phyloP scores from a whole-genome alignment of 805 yeast genomes.

The Komagataella phaffii region DNA sequence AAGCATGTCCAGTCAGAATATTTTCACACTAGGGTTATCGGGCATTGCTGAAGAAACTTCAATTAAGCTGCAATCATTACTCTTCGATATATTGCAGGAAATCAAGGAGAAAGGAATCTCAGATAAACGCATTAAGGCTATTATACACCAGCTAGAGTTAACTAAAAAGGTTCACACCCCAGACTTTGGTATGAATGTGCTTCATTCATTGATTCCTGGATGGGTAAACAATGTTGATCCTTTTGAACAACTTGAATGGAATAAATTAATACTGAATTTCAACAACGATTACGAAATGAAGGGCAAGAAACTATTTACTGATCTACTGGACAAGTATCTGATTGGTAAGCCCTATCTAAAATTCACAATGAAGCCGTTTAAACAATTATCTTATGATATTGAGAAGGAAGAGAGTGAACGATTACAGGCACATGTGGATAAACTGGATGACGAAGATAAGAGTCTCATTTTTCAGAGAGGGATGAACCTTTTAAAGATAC shows the following conservation, averaged over 20 bases:
- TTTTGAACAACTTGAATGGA: constrained; percentile 51
- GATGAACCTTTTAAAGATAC: constrained; percentile 42
- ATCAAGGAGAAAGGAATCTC: constrained; percentile 34
- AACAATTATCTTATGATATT: constrained; percentile 34
- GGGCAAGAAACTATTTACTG: constrained; percentile 47
- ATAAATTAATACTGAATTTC: constrained; percentile 43
- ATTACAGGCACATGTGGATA: constrained; percentile 26
- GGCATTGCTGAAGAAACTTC: constrained; percentile 41
- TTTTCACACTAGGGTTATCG: constrained; percentile 78
- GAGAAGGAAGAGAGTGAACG: constrained; percentile 43
- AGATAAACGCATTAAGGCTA: constrained; percentile 58
- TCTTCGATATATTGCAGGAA: constrained; percentile 32
- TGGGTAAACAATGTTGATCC: constrained; percentile 83
- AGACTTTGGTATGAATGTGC: constrained; percentile 72
- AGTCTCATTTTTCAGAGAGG: constrained; percentile 49
- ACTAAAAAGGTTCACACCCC: constrained; percentile 78
- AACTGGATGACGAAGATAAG: constrained; percentile 41
- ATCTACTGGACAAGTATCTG: constrained; percentile 40
- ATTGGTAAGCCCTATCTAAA: constrained; percentile 45
- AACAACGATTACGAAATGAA: constrained; percentile 38
- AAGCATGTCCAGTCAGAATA: constrained; percentile 57
- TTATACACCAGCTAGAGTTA: constrained; percentile 79
- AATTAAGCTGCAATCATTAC: constrained; percentile 29
- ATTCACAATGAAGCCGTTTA: constrained; percentile 67
- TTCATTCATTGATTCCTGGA: constrained; percentile 65